phyloP scores from a whole-genome alignment of 306 rosid species.

The Lupinus albus region DNA sequence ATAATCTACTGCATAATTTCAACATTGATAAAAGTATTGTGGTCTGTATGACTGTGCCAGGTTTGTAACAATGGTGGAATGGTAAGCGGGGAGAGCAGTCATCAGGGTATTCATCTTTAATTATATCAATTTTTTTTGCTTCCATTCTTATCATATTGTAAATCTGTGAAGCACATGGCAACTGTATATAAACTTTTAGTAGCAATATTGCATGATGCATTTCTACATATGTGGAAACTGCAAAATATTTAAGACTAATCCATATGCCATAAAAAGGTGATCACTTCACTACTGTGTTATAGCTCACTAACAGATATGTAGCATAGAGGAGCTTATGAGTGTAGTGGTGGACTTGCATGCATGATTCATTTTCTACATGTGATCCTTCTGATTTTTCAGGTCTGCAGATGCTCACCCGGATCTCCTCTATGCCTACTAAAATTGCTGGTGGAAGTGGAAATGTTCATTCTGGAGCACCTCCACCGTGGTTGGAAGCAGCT shows the following conservation, averaged over 20 bases:
- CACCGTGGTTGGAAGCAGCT: constrained; percentile 78
- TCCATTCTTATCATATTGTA: background rate
- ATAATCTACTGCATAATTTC: constrained; percentile 4
- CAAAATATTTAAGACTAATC: constrained; percentile 11
- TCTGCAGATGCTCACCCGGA: constrained; percentile 52
- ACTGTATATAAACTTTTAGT: constrained; percentile 17
- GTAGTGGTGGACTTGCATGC: constrained; percentile 20
- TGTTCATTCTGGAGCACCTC: constrained; percentile 76
- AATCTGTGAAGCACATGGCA: constrained; percentile 29
- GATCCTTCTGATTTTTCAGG: constrained; percentile 53
- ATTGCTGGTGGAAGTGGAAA: constrained; percentile 61
- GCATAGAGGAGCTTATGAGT: constrained; percentile 21
- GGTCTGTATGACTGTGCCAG: constrained; percentile 47
- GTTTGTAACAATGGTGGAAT: constrained; percentile 49
- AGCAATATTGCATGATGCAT: constrained; percentile 5
- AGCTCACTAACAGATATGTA: constrained; percentile 21
- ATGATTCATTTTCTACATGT: constrained; percentile 41
- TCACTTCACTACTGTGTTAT: constrained; percentile 5
- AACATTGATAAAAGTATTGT: constrained; percentile 32
- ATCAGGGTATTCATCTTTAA: constrained; percentile 54
- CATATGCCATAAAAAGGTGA: constrained; percentile 1
- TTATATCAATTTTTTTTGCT: constrained; percentile 18
- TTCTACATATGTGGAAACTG: background rate
- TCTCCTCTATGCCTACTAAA: constrained; percentile 44
- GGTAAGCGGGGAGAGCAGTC: constrained; percentile 50